Evolutionary conservation across 2,329 filamentous ascomycete species (phyloP).

Genomic region (Elsinoe necatrix): DNA sequence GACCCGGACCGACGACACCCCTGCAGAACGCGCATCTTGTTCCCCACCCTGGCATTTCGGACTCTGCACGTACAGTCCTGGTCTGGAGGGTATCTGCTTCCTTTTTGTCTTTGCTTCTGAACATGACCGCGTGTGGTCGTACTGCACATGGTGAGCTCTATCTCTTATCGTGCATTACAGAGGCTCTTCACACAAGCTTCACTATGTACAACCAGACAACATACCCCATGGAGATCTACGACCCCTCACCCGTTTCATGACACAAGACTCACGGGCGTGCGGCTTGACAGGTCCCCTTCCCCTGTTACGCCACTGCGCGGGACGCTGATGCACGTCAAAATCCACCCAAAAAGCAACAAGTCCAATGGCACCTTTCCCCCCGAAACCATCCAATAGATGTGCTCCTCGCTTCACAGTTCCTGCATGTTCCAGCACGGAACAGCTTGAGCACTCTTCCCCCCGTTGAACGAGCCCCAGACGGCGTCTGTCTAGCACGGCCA

Average conservation of each 20-base stretch:
- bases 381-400: not conserved
- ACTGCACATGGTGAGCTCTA: not conserved
- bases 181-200: not conserved
- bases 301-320: slow-evolving; percentile 6
- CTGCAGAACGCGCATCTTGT: not conserved
- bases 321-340: slow-evolving; percentile 7
- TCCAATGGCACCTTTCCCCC: not conserved
- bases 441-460: not conserved
- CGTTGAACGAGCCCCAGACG: not conserved
- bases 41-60: not conserved
- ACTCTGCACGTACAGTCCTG: not conserved
- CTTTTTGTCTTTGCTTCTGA: slow-evolving; percentile 1
- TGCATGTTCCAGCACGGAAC: slow-evolving; percentile 2
- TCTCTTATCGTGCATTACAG: not conserved
- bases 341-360: slow-evolving; percentile 7
- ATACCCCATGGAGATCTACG: not conserved
- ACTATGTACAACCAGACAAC: not conserved
- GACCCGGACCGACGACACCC: slow-evolving; percentile 3
- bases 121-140: not conserved
- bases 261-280: not conserved
- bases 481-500: slow-evolving; percentile 7
- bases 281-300: not conserved
- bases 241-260: slow-evolving; percentile 2
- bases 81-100: not conserved
- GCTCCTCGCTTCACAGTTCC: not conserved